Percentiles rank a stretch among this genome's conserved stretches.
These are phyloP conservation scores for Psophocarpus tetragonolobus DNA, from an alignment of 306 rosid genomes.

Conservation along the genomic window DNA sequence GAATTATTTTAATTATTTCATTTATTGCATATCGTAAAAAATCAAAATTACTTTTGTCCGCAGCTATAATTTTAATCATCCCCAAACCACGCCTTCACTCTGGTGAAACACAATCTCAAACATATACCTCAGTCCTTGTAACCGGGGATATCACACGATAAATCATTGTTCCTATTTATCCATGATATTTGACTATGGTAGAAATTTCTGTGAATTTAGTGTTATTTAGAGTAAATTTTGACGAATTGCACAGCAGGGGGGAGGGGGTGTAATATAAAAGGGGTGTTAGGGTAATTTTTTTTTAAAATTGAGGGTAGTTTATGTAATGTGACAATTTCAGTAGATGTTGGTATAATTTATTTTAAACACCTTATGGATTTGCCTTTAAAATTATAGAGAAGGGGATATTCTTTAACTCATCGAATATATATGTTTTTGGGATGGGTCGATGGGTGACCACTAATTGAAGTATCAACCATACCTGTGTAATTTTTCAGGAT, in stretches of 20 bases:
- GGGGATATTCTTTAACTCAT: background rate
- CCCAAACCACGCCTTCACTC: conserved; percentile 32
- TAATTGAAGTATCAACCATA: background rate
- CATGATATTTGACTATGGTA: background rate
- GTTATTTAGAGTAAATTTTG: too few species aligned
- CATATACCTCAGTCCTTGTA: background rate
- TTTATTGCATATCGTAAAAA: background rate
- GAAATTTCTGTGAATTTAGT: too few species aligned
- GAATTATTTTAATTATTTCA: background rate
- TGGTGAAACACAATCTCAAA: too few species aligned
- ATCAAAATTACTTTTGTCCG: conserved; percentile 44
- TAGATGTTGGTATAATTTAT: background rate
- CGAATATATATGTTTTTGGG: background rate
- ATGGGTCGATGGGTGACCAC: background rate
- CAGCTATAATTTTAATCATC: conserved; percentile 44
- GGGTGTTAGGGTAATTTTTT: too few species aligned
- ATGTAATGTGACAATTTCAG: too few species aligned
- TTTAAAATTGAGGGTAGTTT: too few species aligned
- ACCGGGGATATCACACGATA: background rate
- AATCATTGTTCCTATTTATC: background rate
- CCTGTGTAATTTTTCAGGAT: background rate
- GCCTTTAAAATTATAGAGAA: too few species aligned
- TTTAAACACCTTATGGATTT: background rate
- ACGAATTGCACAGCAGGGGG: too few species aligned
- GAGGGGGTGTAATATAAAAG: too few species aligned